Base-by-base conservation (phyloP, 2,329 filamentous ascomycete species). In the Epichloe bromicola region DNA sequence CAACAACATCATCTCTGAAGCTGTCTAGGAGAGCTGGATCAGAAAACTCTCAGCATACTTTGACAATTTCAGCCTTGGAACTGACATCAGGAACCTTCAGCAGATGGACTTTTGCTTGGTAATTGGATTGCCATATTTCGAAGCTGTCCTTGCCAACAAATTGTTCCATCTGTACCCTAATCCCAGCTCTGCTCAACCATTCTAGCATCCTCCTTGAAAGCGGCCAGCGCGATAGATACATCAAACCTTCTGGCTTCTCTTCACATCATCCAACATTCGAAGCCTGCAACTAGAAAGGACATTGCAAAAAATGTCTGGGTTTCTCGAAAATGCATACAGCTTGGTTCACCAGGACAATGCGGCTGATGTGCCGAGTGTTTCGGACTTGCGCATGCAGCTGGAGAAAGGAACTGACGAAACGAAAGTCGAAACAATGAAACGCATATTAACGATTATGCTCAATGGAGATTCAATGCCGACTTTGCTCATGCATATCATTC, bases 401-500 rank as follows among this genome's bases (percentile, higher is more conserved):
- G 90, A 96, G 73, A 95, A 95, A 74, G 89, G 89, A 60, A 91
- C 80, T 55, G 90, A 95, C 69, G 89, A 95, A 70, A 83, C 80
- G 64, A 96, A 96, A 76, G 77, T 91, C 67, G 89, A 95, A 59
- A 95, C 89, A 54, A 94, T 94, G 88, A 94, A 93, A 82, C 86
- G 83, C 73, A 89, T 98, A 67, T 74, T 97, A 65, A 95, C 88
- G 56, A 82, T 96, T 65, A 97, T 98, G 93, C 81, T 98, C 64
- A 97, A 97, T 68, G 93, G 93, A 60, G 91, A 98, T 65, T 84
- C 93, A 40, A 93, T 98, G 85, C 86, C 90, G 26, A 84, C 89
- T 60, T 78, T 98, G 19, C 82, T 98, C 61, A 98, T 98, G 93
- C 93, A 97, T 74, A 98, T 98, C 65, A 98, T 98, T 69, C 88